Evolutionary conservation across 2,329 filamentous ascomycete species (phyloP), one percentile per base, ranked within the genome.

Genomic region (Pseudogymnoascus sp.): DNA sequence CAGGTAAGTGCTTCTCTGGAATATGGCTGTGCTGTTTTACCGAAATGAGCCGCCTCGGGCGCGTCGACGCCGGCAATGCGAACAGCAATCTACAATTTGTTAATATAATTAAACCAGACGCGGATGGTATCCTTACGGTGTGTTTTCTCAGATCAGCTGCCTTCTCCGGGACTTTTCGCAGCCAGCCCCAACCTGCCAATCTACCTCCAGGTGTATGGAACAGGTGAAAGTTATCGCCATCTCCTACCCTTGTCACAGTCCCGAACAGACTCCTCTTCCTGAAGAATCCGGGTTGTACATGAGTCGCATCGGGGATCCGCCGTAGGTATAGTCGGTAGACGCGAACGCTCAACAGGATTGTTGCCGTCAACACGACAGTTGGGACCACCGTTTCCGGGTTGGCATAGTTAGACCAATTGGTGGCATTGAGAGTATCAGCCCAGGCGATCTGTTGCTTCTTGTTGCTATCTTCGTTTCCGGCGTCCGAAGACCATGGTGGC

Each of bases 171-270:
- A 96, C 82, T 64, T 77, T 87, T 71, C 91, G 81, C 67, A 95
- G 72, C 91, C 91, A 96, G n/a, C 89, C 92, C 95, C 95, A 99
- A 62, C 95, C 95, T 9, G 88, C 83, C 61, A 93, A 75, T 68
- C 87, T 83, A 9, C 95, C 95, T n/a, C 93, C 93, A 0, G 95
- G 95, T 0, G 92, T 97, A 75, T 99, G 95, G 74, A 89, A 99
- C 59, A 99, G 75, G 69, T 95, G 89, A 75, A 99, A 97, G 73
- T 93, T 93, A 76, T 99, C 95, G 3, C 92, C 96, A 80, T 99
- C 95, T 43, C 96, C 95, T 23, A 99, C 95, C 69, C 90, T 92
- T 11, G 93, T 97, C 43, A 97, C 95, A 66, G 84, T 84, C 12
- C 95, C 95, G 69, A 93, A 89, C 43, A 99, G 73, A 68, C 85